Evolutionary conservation across 495 filamentous ascomycete species (phyloP).

Genomic region (Chaetomium cochliodes): DNA sequence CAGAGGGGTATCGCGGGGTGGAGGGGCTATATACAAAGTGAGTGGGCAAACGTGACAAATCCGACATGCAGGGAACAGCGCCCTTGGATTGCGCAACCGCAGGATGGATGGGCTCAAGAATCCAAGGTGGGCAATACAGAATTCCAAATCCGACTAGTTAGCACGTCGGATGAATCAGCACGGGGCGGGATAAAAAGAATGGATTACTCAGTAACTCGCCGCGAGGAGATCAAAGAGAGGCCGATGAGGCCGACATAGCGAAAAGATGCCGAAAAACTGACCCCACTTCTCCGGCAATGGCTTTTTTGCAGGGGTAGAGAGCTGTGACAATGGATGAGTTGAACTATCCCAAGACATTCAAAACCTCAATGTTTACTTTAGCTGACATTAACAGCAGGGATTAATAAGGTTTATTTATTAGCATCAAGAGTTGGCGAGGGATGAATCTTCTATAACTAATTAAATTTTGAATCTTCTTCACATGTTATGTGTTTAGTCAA

Average conservation of each 20-base stretch:
- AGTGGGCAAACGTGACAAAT: conserved; percentile 13
- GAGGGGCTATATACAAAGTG: conserved; percentile 24
- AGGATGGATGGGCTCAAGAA: background rate
- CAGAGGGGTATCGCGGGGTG: conserved; percentile 28
- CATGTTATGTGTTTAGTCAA: too few species aligned
- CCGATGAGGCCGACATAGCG: background rate
- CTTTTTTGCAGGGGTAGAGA: background rate
- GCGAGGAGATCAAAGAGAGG: background rate
- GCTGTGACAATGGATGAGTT: background rate
- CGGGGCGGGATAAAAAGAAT: background rate
- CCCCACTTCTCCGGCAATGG: background rate
- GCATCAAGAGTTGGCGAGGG: too few species aligned
- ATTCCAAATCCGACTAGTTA: conserved; percentile 9
- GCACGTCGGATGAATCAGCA: background rate
- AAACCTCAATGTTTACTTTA: background rate
- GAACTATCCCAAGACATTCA: background rate
- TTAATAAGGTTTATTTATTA: too few species aligned
- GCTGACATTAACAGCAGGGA: too few species aligned
- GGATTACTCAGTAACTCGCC: background rate
- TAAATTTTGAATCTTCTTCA: too few species aligned
- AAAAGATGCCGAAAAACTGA: background rate
- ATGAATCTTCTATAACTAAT: too few species aligned
- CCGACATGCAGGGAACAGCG: conserved; percentile 4
- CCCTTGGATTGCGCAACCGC: background rate
- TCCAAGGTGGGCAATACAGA: background rate